A percentile compares a stretch with the other conserved stretches of the same genome.
Conservation (phyloP, 2,329 filamentous ascomycete genomes). For the Drechslerella coelobrocha region DNA sequence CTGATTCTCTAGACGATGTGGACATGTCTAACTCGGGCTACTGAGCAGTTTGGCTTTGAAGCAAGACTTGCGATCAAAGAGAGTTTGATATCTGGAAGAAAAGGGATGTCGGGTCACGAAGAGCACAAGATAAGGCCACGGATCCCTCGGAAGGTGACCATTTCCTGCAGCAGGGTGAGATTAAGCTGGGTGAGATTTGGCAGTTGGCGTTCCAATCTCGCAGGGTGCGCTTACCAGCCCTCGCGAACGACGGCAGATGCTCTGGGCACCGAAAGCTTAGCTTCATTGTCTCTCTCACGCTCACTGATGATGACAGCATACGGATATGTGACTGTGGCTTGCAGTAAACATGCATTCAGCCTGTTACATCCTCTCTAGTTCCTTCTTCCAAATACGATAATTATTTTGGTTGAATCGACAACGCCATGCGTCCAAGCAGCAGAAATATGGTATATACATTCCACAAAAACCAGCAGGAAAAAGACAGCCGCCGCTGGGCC, state of each 20-base stretch:
- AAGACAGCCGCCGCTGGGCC: background rate
- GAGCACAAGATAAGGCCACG: background rate
- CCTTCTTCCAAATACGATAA: background rate
- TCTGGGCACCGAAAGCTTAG: too few relatives aligned
- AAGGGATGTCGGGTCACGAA: background rate
- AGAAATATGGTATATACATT: conserved; percentile 46
- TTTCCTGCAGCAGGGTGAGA: background rate
- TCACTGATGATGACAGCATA: too few relatives aligned
- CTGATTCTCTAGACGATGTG: conserved; percentile 6
- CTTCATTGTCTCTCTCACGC: too few relatives aligned
- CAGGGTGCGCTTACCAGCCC: background rate
- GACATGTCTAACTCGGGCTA: background rate
- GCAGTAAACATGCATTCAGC: background rate
- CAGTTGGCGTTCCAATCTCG: conserved; percentile 2
- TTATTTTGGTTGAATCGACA: conserved; percentile 32
- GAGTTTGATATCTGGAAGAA: background rate
- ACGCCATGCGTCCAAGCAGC: conserved; percentile 34
- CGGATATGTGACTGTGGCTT: background rate
- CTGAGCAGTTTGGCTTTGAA: too few relatives aligned
- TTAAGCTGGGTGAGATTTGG: conserved; percentile 5
- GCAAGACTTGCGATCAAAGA: too few relatives aligned
- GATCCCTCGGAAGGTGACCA: background rate
- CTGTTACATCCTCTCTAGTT: too few relatives aligned
- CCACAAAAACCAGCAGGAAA: conserved; percentile 20
- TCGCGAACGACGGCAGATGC: background rate